Conservation (phyloP, 345 rosid genomes). For the Litchi chinensis region DNA sequence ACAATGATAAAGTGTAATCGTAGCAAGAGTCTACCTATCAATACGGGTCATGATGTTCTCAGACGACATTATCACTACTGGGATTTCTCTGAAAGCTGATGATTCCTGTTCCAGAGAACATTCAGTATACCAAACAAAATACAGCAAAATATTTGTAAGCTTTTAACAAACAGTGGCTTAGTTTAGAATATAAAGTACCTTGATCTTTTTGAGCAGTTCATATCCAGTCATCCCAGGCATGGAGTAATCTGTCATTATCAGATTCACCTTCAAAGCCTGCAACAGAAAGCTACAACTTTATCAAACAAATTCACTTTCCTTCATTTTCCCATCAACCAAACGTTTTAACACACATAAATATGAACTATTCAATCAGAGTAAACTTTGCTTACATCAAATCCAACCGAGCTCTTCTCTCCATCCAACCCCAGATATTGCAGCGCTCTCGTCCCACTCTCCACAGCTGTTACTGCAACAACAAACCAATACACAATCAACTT, state of each 20-base stretch:
- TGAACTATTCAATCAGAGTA: background rate
- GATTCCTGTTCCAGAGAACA: constrained; percentile 53
- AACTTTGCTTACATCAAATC: constrained; percentile 55
- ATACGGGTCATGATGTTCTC: constrained; percentile 74
- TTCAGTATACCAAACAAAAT: background rate
- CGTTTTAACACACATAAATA: background rate
- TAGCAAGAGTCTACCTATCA: constrained; percentile 51
- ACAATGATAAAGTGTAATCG: background rate
- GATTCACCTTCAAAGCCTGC: constrained; percentile 74
- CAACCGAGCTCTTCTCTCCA: constrained; percentile 58
- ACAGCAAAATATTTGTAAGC: background rate
- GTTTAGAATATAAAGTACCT: constrained; percentile 33
- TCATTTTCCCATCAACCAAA: constrained; percentile 28
- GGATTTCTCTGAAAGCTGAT: constrained; percentile 70
- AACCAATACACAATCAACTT: background rate
- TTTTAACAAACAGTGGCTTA: background rate
- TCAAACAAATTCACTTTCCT: background rate
- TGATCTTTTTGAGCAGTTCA: constrained; percentile 75
- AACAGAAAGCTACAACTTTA: constrained; percentile 1
- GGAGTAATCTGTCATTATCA: constrained; percentile 81
- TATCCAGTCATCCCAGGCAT: constrained; percentile 93
- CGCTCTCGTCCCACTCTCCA: constrained; percentile 74
- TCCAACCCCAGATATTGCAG: constrained; percentile 80
- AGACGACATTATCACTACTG: constrained; percentile 88
- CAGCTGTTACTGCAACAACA: constrained; percentile 60